A percentile compares a stretch with the other conserved stretches of the same genome.
Conservation (phyloP, 1,284 basidiomycete genomes). For the Apiotrichum gamsii region DNA sequence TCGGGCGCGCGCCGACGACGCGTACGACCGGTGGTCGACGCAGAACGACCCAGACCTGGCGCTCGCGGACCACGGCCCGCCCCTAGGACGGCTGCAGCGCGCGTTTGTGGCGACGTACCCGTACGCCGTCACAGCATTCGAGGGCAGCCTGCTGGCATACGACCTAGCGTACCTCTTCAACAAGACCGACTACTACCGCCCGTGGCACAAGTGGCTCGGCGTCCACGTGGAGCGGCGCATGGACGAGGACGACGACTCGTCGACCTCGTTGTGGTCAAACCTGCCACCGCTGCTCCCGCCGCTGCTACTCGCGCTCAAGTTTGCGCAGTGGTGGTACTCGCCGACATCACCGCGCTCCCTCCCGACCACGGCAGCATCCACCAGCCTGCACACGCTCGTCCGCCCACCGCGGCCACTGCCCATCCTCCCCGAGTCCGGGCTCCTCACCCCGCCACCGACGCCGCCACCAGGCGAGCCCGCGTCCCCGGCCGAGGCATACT, state of each 20-base stretch:
- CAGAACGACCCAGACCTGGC: slow-evolving; percentile 16
- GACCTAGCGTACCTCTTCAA: slow-evolving; percentile 90
- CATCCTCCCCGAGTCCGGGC: slow-evolving; percentile 37
- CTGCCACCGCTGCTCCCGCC: slow-evolving; percentile 60
- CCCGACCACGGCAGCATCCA: slow-evolving; percentile 56
- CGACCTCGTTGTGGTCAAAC: slow-evolving; percentile 8
- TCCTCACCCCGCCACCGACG: slow-evolving; percentile 24
- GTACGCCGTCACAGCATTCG: slow-evolving; percentile 67
- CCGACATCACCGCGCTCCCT: slow-evolving; percentile 81
- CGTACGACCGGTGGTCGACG: slow-evolving; percentile 66
- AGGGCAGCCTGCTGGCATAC: slow-evolving; percentile 72
- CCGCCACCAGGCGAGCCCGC: slow-evolving; percentile 43
- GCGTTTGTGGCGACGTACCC: slow-evolving; percentile 70
- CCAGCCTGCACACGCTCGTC: slow-evolving; percentile 60
- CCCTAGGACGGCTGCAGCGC: slow-evolving; percentile 24
- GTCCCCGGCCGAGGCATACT: slow-evolving; percentile 27
- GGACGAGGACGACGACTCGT: slow-evolving; percentile 19
- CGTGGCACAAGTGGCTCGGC: slow-evolving; percentile 80
- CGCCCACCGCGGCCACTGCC: slow-evolving; percentile 65
- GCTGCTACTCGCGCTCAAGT: slow-evolving; percentile 93
- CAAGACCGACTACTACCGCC: slow-evolving; percentile 77
- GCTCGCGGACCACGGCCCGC: slow-evolving; percentile 21
- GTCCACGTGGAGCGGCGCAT: slow-evolving; percentile 53
- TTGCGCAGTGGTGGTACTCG: slow-evolving; percentile 99
- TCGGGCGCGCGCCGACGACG: slow-evolving; percentile 79